phyloP scores from a whole-genome alignment of 805 yeast species.

The Yamadazyma akitaensis region DNA sequence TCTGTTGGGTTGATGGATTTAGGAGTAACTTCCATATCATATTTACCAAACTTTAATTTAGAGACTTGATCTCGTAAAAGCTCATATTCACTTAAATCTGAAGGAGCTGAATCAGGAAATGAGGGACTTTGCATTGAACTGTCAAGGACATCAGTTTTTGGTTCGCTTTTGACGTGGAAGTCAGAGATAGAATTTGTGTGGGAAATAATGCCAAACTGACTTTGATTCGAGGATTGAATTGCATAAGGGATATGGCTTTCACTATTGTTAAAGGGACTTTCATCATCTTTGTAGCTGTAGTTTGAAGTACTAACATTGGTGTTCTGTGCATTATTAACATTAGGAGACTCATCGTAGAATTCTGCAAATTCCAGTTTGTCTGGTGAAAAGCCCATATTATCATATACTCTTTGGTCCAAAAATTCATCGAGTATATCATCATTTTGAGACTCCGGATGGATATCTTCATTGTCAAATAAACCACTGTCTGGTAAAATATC shows the following conservation, averaged over 20 bases:
- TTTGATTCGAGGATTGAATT: background rate
- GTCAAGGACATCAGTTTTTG: background rate
- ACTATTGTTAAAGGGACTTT: conserved; percentile 1
- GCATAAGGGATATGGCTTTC: background rate
- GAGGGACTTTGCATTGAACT: background rate
- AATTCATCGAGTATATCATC: conserved; percentile 57
- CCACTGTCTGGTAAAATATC: conserved; percentile 3
- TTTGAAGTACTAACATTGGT: background rate
- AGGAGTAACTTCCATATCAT: conserved; percentile 36
- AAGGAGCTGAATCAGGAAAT: background rate
- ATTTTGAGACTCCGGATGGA: conserved; percentile 15
- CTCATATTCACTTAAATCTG: conserved; percentile 21
- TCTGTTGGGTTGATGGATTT: conserved; percentile 28
- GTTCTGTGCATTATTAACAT: background rate
- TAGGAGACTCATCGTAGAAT: conserved; percentile 6
- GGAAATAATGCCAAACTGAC: background rate
- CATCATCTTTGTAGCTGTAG: conserved; percentile 4
- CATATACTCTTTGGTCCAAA: conserved; percentile 51
- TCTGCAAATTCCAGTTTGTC: conserved; percentile 15
- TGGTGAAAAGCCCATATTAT: conserved; percentile 16
- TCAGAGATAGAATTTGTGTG: background rate
- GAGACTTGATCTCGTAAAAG: conserved; percentile 47
- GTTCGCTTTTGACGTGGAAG: background rate
- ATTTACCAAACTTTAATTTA: conserved; percentile 52
- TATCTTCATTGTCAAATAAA: background rate